Conservation (phyloP, 495 filamentous ascomycete genomes). For the Aspergillus funiculosus region DNA sequence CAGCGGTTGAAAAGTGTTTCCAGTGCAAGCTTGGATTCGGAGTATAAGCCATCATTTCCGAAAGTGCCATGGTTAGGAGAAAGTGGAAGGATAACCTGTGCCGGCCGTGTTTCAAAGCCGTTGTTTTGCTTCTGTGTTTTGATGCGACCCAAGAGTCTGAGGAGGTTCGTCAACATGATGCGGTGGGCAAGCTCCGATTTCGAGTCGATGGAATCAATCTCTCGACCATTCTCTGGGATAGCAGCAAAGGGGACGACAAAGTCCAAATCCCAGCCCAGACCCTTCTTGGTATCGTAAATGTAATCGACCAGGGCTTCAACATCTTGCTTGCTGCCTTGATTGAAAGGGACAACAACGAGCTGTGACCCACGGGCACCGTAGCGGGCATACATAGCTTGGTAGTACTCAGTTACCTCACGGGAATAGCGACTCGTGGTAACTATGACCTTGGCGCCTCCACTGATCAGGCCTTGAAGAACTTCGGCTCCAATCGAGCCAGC, state of each 20-base stretch:
- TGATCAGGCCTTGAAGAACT: conserved; percentile 92
- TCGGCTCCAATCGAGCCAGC: conserved; percentile 98
- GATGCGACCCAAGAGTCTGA: conserved; percentile 82
- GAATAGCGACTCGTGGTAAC: conserved; percentile 97
- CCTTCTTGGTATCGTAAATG: conserved; percentile 95
- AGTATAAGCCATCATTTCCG: conserved; percentile 95
- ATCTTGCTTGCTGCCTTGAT: conserved; percentile 97
- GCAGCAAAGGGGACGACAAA: conserved; percentile 95
- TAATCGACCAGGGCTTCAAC: conserved; percentile 89
- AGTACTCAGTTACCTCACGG: conserved; percentile 96
- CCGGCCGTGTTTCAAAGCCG: conserved; percentile 90
- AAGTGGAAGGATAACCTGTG: conserved; percentile 90
- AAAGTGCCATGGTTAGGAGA: conserved; percentile 99
- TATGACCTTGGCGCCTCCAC: conserved; percentile 90
- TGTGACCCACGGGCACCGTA: conserved; percentile 92
- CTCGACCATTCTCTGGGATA: conserved; percentile 94
- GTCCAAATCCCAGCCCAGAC: conserved; percentile 96
- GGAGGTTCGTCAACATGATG: conserved; percentile 97
- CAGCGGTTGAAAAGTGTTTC: conserved; percentile 98
- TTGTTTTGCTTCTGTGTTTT: conserved; percentile 82
- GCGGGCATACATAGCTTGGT: conserved; percentile 95
- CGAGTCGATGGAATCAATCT: conserved; percentile 95
- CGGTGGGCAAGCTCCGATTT: conserved; percentile 97
- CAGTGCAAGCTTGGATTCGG: conserved; percentile 92
- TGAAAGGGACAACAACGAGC: conserved; percentile 96